phyloP scores from a whole-genome alignment of 192 early-diverging fungal species.

The Paraglomus occultum region DNA sequence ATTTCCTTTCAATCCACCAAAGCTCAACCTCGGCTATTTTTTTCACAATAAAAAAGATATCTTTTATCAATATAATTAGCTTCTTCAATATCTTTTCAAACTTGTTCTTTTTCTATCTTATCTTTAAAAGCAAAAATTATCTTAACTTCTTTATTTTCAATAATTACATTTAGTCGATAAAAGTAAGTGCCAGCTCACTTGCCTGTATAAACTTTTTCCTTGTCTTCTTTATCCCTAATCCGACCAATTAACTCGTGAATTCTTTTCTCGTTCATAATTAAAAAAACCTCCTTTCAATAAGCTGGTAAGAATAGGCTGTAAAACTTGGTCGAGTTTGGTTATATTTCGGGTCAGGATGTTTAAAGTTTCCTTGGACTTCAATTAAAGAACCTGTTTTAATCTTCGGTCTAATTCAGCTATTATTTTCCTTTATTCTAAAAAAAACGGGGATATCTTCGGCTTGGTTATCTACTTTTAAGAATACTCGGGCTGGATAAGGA shows the following conservation, averaged over 20 bases:
- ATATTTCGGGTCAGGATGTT: not conserved
- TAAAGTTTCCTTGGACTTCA: not conserved
- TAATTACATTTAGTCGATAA: not conserved
- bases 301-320: not conserved
- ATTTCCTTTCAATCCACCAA: constrained; percentile 1
- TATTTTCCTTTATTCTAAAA: constrained; percentile 2
- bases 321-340: not conserved
- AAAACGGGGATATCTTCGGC: not conserved
- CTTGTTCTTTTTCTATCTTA: not conserved
- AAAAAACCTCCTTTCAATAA: not conserved
- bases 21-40: not conserved
- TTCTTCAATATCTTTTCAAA: not conserved
- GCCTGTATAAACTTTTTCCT: too few relatives aligned
- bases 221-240: constrained; percentile 2
- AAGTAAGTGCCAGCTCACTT: not conserved
- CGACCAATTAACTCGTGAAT: constrained; percentile 1
- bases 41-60: constrained; percentile 8
- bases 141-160: constrained; percentile 7
- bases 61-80: constrained; percentile 2
- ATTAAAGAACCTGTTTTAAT: constrained; percentile 12
- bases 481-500: constrained; percentile 20
- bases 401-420: constrained; percentile 6
- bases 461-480: constrained; percentile 7
- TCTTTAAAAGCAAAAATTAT: constrained; percentile 16
- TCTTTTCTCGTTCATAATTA: constrained; percentile 1